Evolutionary conservation across 2,329 filamentous ascomycete genomes (phyloP).

Genomic region (Aspergillus versicolor): DNA sequence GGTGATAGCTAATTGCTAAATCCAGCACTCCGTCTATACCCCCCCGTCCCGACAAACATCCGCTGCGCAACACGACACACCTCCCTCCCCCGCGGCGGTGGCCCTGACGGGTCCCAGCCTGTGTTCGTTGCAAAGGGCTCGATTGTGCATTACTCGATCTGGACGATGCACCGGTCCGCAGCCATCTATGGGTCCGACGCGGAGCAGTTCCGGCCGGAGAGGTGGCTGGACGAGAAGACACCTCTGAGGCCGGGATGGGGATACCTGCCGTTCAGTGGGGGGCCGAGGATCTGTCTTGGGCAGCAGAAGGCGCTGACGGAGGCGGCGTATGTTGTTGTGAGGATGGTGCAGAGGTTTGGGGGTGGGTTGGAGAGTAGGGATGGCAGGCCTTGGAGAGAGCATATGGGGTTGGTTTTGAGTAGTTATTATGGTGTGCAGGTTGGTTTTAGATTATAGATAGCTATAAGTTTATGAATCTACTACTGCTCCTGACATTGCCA

Average conservation of each 20-base stretch:
- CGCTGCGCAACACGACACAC: constrained; percentile 42
- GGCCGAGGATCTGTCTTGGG: constrained; percentile 71
- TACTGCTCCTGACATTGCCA: background rate
- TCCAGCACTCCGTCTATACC: constrained; percentile 46
- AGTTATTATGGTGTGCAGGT: background rate
- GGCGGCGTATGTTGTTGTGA: constrained; percentile 63
- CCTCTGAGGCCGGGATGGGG: constrained; percentile 64
- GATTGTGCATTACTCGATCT: constrained; percentile 64
- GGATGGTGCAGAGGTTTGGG: constrained; percentile 71
- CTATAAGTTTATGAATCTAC: background rate
- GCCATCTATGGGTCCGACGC: constrained; percentile 50
- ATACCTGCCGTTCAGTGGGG: constrained; percentile 74
- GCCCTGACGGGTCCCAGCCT: constrained; percentile 58
- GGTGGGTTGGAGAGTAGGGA: constrained; percentile 47
- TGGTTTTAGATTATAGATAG: background rate
- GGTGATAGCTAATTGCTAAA: constrained; percentile 26
- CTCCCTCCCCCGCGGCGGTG: constrained; percentile 55
- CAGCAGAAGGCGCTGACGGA: constrained; percentile 81
- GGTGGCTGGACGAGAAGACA: constrained; percentile 54
- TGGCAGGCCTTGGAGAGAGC: background rate
- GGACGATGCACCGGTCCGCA: constrained; percentile 69
- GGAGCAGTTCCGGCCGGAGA: constrained; percentile 61
- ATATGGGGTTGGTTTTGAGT: background rate
- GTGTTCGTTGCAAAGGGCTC: constrained; percentile 67
- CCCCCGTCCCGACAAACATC: constrained; percentile 48